Conservation (phyloP, 805 yeast species). For the Ogataea salicorniae region DNA sequence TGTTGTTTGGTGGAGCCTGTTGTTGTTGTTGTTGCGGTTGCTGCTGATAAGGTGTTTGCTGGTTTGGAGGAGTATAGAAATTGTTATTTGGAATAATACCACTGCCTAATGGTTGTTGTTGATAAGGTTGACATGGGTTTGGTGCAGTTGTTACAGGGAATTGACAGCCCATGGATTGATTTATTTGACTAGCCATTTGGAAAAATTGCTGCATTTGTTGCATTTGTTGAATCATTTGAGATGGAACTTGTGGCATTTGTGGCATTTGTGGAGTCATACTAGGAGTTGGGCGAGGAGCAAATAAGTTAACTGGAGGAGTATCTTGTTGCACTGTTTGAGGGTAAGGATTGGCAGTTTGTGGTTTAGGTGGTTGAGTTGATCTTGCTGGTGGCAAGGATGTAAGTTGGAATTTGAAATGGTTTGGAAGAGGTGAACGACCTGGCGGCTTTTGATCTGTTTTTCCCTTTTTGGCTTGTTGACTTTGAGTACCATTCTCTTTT, state of each 20-base stretch:
- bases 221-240: constrained; percentile 11
- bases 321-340: constrained; percentile 9
- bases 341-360: constrained; percentile 5
- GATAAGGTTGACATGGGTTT: neutral
- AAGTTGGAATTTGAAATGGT: constrained; percentile 19
- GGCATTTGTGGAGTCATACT: constrained; percentile 2
- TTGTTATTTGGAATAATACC: neutral
- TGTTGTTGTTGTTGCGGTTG: constrained; percentile 23
- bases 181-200: constrained; percentile 9
- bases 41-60: constrained; percentile 3
- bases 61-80: neutral
- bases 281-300: constrained; percentile 14
- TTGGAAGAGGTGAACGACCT: constrained; percentile 7
- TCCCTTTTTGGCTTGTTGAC: constrained; percentile 6
- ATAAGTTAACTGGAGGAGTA: neutral
- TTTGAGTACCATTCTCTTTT: constrained; percentile 3
- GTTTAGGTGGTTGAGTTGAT: constrained; percentile 1
- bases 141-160: neutral
- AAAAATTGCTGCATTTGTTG: constrained; percentile 14
- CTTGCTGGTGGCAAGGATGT: constrained; percentile 17
- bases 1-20: constrained; percentile 19
- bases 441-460: neutral
- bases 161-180: no score
- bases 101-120: neutral
- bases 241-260: constrained; percentile 6